phyloP scores from a whole-genome alignment of 306 rosid genomes.

The Quercus variabilis region DNA sequence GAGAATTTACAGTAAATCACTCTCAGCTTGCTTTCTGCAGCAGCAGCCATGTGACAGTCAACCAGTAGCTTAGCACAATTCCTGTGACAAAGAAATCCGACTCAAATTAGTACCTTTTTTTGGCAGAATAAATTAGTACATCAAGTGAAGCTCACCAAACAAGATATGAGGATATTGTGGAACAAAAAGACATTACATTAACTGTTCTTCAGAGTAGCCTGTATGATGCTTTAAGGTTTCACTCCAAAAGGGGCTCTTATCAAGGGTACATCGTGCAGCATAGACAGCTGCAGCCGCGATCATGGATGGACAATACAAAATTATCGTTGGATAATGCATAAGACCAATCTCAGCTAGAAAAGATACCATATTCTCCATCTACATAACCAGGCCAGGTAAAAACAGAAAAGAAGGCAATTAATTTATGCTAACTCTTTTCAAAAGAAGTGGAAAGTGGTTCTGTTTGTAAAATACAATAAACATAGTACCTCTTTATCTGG shows the following conservation, averaged over 20 bases:
- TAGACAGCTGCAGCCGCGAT: constrained; percentile 57
- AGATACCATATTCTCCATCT: constrained; percentile 51
- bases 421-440: neutral
- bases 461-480: neutral
- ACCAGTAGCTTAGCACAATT: constrained; percentile 37
- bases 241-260: constrained; percentile 37
- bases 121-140: no score
- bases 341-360: constrained; percentile 54
- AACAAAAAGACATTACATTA: constrained; percentile 21
- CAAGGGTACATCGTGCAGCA: constrained; percentile 42
- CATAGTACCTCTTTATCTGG: constrained; percentile 37
- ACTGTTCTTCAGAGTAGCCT: constrained; percentile 40
- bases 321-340: constrained; percentile 27
- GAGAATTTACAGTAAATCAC: constrained; percentile 6
- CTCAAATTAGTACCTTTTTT: neutral
- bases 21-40: neutral
- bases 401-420: neutral
- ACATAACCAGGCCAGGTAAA: neutral
- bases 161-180: no score
- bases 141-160: no score
- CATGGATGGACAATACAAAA: constrained; percentile 36
- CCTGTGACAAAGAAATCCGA: constrained; percentile 20
- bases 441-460: neutral
- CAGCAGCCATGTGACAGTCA: constrained; percentile 14
- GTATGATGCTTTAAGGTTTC: constrained; percentile 46